Percentiles rank a stretch among this genome's conserved stretches.
Evolutionary conservation across 139 green algal species (phyloP).

Genomic region (Yamagishiella unicocca): DNA sequence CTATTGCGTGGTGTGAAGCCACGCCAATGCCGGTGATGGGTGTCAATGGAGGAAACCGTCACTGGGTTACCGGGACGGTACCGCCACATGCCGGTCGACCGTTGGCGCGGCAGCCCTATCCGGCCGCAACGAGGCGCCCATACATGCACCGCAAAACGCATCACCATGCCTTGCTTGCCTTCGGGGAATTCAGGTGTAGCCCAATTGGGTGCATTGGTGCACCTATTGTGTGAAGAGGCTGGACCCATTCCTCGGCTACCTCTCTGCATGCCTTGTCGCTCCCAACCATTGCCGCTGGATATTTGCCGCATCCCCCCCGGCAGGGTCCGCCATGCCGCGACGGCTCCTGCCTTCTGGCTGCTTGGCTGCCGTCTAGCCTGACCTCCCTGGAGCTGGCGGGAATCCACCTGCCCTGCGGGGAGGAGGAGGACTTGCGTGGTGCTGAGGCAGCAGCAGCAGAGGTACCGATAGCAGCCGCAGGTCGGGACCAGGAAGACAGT

Average conservation of each 20-base stretch:
- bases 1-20: too few relatives aligned
- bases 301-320: not conserved
- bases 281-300: not conserved
- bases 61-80: not conserved
- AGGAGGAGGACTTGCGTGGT: not conserved
- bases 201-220: not conserved
- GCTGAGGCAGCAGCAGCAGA: not conserved
- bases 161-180: too few relatives aligned
- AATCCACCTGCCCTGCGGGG: not conserved
- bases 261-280: not conserved
- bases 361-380: conserved; percentile 8
- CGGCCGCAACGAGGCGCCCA: too few relatives aligned
- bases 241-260: not conserved
- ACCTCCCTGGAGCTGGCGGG: conserved; percentile 22
- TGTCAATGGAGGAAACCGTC: too few relatives aligned
- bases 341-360: not conserved
- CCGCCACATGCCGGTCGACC: not conserved
- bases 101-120: too few relatives aligned
- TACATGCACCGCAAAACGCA: too few relatives aligned
- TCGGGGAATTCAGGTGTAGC: not conserved
- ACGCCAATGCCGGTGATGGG: too few relatives aligned
- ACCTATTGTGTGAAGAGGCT: not conserved
- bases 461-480: too few relatives aligned
- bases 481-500: not conserved
- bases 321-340: conserved; percentile 6